Base-by-base conservation (phyloP, 371 early-diverging fungal species). In the Saksenaea oblongispora region DNA sequence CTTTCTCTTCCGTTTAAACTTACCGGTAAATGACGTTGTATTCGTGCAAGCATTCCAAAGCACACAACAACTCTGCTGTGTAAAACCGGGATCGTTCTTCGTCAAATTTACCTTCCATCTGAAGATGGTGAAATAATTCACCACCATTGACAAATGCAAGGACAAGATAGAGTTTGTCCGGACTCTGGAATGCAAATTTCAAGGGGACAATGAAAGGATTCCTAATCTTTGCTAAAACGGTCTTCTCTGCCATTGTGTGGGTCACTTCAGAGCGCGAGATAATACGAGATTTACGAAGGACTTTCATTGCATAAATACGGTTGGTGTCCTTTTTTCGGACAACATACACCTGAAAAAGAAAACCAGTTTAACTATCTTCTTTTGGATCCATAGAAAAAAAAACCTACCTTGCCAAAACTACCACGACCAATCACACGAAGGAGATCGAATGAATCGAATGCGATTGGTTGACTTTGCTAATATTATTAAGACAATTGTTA, bases 221-320 rank as follows among this genome's bases (percentile, higher is more conserved):
- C 72, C 92, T 84, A 64, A 93, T 88, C 71, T 89, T 81, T 34
- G 92, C 92, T 34, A 96, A 75, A 24, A 95, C 93, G 22, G 90
- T 92, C 69, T 95, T 91, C 72, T 97, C 96, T n/a, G 92, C 90
- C 70, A 95, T 84, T 2, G 96, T 90, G 60, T 93, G 94, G 10
- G 88, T 89, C 28, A 93, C 90, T 78, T 94, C 97, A 17, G 93
- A 90, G 17, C 94, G 87, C 27, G 93, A 92, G 51, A 97, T 93
- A 61, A 98, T 95, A 68, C 92, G 90, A n/a, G 93, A 86, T 80
- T 99, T 99, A 59, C 89, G 87, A 58, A 98, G 72, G 37, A 96
- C 94, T 76, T 99, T 99, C 92, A 99, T 93, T 54, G 99, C 99
- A 74, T 98, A 97, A 73, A 96, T 94, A 59, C 96, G 91, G 64